Conservation (phyloP, 106 monocot species). For the Hemerocallis citrina region DNA sequence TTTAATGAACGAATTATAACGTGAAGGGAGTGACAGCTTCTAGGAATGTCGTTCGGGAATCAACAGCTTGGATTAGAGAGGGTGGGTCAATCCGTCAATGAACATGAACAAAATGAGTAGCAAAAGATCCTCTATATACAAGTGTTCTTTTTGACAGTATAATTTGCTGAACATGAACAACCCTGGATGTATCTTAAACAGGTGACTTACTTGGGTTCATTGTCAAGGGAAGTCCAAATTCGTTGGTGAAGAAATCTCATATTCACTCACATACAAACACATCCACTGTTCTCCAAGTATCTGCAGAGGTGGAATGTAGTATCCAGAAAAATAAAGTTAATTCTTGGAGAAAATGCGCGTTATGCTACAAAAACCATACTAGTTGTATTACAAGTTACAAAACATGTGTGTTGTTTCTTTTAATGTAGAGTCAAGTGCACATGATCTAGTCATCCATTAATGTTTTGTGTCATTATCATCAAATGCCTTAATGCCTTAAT, state of each 20-base stretch:
- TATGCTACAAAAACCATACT: too few species aligned
- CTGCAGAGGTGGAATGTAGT: conserved; percentile 14
- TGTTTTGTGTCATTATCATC: too few species aligned
- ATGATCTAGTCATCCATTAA: too few species aligned
- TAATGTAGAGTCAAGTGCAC: too few species aligned
- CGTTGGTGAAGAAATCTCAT: conserved; percentile 99
- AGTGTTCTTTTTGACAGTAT: neutral
- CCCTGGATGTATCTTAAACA: neutral
- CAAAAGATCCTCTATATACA: neutral
- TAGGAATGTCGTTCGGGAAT: neutral
- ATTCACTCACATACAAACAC: conserved; percentile 96
- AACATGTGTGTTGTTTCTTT: too few species aligned
- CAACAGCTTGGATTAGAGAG: neutral
- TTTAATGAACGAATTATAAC: neutral
- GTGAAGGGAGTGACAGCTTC: neutral
- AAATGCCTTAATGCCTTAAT: too few species aligned
- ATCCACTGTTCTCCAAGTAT: conserved; percentile 93
- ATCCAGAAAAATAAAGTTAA: neutral
- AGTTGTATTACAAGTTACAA: too few species aligned
- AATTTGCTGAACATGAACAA: neutral
- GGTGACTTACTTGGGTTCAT: conserved; percentile 87
- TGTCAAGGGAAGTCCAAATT: conserved; percentile 93
- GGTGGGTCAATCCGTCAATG: neutral
- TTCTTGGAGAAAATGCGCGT: neutral
- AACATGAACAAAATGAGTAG: neutral